Evolutionary conservation across 2,329 filamentous ascomycete species (phyloP), one percentile per base, ranked within the genome.

Genomic region (Claviceps spartinae): DNA sequence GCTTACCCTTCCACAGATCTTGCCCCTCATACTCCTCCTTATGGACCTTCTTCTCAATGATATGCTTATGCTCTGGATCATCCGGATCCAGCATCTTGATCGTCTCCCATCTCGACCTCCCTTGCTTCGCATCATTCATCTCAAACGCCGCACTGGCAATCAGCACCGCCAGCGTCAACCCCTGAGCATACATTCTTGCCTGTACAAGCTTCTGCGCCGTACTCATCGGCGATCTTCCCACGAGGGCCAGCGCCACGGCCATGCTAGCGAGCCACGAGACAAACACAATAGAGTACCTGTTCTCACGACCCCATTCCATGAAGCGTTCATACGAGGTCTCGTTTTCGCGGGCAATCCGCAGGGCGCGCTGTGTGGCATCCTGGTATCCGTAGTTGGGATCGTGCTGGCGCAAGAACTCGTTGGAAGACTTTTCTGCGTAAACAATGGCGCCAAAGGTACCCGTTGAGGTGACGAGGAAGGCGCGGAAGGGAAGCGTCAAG

Each of bases 161-260:
- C 52, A 96, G 74, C 49, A 95, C 88, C 57, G 84, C 86, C 47
- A 96, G 74, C 5, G 90, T 95, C 60, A 95, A 72, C 5, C 86
- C 88, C 73, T 96, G 90, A 3, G 90, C 90, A 69, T 95, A 95
- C 58, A 96, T 85, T 78, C 90, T 84, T 24, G 89, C 90, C 76
- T 96, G 90, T 16, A 96, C 90, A 22, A 96, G 72, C 76, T 95
- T 95, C 75, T 96, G 90, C 55, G 78, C 72, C 2, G 81, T 83
- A 48, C 77, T 80, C 47, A 95, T 75, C 58, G 79, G 82, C 66
- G 88, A 88, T 56, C 88, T 80, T 63, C 85, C 81, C 57, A 96
- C 88, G 34, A 94, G 66, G 52, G 75, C 81, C 58, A 93, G 78
- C 4, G 87, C 83, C 43, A 83, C 69, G 54, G 76, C 81, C 82